phyloP scores from a whole-genome alignment of 345 rosid species.

The Citrus unshiu region DNA sequence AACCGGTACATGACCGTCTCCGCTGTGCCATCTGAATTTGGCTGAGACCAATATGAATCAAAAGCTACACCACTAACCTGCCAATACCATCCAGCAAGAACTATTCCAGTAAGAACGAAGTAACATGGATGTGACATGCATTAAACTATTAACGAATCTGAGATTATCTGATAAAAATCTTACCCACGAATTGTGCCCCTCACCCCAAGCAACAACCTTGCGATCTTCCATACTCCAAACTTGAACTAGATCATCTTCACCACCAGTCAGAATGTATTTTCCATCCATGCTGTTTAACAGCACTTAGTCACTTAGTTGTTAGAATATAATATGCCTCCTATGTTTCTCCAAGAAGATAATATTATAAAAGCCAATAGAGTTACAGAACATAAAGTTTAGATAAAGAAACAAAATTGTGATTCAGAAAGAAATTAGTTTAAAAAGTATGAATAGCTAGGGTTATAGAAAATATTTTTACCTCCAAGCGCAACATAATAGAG shows the following conservation, averaged over 20 bases:
- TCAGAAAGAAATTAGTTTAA: slow-evolving; percentile 1
- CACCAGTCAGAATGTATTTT: slow-evolving; percentile 93
- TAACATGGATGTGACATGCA: slow-evolving; percentile 13
- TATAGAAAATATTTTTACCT: slow-evolving; percentile 37
- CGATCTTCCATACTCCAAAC: slow-evolving; percentile 99
- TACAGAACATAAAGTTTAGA: neutral
- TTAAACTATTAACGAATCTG: slow-evolving; percentile 1
- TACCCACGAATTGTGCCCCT: slow-evolving; percentile 99
- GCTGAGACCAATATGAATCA: slow-evolving; percentile 93
- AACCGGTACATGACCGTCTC: slow-evolving; percentile 92
- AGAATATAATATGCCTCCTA: neutral
- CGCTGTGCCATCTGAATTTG: slow-evolving; percentile 76
- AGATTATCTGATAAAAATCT: slow-evolving; percentile 21
- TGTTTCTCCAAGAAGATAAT: neutral
- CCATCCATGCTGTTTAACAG: slow-evolving; percentile 81
- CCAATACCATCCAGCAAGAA: slow-evolving; percentile 26
- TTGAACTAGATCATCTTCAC: slow-evolving; percentile 99
- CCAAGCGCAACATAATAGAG: slow-evolving; percentile 76
- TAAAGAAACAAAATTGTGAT: neutral
- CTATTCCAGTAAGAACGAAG: slow-evolving; percentile 16
- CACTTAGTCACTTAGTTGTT: slow-evolving; percentile 17
- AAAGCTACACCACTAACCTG: slow-evolving; percentile 99
- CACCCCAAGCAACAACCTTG: slow-evolving; percentile 99
- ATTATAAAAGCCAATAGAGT: slow-evolving; percentile 4
- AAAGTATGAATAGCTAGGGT: neutral